phyloP scores from a whole-genome alignment of 805 yeast species.

The Saccharomycopsis javanensis region DNA sequence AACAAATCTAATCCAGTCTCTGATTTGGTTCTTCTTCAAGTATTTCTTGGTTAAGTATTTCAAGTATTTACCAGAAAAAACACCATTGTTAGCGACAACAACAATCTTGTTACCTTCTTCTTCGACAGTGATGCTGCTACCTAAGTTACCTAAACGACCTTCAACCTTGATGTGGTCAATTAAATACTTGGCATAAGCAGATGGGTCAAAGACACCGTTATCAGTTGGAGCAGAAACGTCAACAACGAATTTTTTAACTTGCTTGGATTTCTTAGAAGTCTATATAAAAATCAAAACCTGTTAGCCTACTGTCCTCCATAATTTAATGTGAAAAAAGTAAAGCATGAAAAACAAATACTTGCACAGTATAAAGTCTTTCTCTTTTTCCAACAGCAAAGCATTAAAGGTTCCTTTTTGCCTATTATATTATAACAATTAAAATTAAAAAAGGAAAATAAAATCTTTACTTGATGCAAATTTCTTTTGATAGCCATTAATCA shows the following conservation, averaged over 20 bases:
- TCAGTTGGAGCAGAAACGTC: conserved; percentile 97
- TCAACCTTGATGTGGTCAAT: conserved; percentile 99
- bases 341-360: conserved; percentile 5
- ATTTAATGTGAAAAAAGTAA: conserved; percentile 7
- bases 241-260: conserved; percentile 84
- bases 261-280: conserved; percentile 77
- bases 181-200: conserved; percentile 95
- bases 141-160: conserved; percentile 92
- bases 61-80: conserved; percentile 99
- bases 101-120: conserved; percentile 81
- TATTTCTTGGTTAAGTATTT: conserved; percentile 99
- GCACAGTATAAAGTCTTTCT: background rate
- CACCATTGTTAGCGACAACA: conserved; percentile 80
- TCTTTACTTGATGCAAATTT: background rate
- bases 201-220: conserved; percentile 95
- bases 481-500: no score
- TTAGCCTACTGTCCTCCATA: conserved; percentile 61
- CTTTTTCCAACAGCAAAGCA: conserved; percentile 31
- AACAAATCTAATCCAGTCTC: conserved; percentile 99
- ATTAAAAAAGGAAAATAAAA: background rate
- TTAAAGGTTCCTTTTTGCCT: conserved; percentile 21
- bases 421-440: background rate
- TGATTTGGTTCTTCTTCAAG: conserved; percentile 99
- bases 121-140: conserved; percentile 84
- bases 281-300: conserved; percentile 33